Percentiles rank a stretch among this genome's conserved stretches.
Evolutionary conservation across 2,329 filamentous ascomycete species (phyloP).

Genomic region (Oidium heveae): DNA sequence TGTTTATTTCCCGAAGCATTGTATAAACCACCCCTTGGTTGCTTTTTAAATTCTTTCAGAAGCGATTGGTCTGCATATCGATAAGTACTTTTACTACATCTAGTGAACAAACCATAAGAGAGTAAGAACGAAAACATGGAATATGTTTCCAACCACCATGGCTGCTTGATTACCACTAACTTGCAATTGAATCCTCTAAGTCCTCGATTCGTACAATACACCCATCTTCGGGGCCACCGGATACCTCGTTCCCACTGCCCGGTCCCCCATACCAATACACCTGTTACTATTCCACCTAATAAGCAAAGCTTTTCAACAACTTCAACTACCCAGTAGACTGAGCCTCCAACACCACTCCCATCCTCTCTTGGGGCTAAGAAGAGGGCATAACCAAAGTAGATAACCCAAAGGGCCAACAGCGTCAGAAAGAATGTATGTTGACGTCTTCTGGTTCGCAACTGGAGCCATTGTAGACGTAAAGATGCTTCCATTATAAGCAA

Average conservation of each 20-base stretch:
- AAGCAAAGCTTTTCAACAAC: constrained; percentile 75
- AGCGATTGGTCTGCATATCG: constrained; percentile 46
- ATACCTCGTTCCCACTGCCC: constrained; percentile 93
- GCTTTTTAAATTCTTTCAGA: constrained; percentile 32
- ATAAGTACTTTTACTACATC: constrained; percentile 42
- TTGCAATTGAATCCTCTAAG: constrained; percentile 88
- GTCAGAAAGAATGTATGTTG: constrained; percentile 85
- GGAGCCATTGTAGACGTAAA: constrained; percentile 75
- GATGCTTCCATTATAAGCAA: constrained; percentile 90
- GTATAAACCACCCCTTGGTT: constrained; percentile 22
- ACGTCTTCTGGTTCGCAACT: constrained; percentile 61
- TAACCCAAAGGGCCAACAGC: constrained; percentile 55
- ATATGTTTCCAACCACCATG: constrained; percentile 56
- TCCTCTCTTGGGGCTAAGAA: constrained; percentile 94
- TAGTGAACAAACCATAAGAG: constrained; percentile 48
- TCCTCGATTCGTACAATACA: constrained; percentile 69
- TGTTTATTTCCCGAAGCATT: constrained; percentile 20
- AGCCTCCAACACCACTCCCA: constrained; percentile 71
- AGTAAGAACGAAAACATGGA: constrained; percentile 53
- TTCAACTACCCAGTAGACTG: constrained; percentile 90
- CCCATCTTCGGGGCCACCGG: constrained; percentile 80
- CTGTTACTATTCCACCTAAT: constrained; percentile 72
- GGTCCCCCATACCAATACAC: constrained; percentile 71
- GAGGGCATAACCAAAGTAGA: constrained; percentile 67
- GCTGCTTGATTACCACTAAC: constrained; percentile 63